A percentile compares a stretch with the other conserved stretches of the same genome.
Conservation (phyloP, 1,284 basidiomycete genomes). For the Tylopilus sp. region DNA sequence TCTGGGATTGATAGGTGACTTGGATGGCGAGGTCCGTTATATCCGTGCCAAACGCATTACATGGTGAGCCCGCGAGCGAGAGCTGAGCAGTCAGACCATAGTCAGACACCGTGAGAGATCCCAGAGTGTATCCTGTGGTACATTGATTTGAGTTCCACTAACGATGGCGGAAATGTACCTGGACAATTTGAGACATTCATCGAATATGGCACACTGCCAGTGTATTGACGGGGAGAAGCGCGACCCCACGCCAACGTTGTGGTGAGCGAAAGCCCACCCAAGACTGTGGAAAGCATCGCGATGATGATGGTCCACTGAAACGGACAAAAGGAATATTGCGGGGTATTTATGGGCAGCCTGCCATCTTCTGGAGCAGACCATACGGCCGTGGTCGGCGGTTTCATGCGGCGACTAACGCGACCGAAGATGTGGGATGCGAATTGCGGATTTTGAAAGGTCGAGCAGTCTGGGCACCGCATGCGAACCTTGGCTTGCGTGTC, state of each 20-base stretch:
- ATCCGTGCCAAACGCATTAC: slow-evolving; percentile 73
- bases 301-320: slow-evolving; percentile 1
- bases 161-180: slow-evolving; percentile 15
- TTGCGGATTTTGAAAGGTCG: not conserved
- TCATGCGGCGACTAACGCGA: not conserved
- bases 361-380: not conserved
- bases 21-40: slow-evolving; percentile 58
- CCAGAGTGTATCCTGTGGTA: slow-evolving; percentile 49
- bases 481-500: too few relatives aligned
- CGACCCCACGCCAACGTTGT: slow-evolving; percentile 10
- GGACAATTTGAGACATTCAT: slow-evolving; percentile 31
- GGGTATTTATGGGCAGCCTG: slow-evolving; percentile 13
- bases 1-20: slow-evolving; percentile 60
- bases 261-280: slow-evolving; percentile 22
- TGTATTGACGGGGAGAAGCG: slow-evolving; percentile 8
- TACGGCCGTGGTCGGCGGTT: not conserved
- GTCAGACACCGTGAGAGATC: slow-evolving; percentile 41
- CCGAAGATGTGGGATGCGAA: not conserved
- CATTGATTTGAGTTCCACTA: not conserved
- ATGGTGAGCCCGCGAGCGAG: slow-evolving; percentile 54
- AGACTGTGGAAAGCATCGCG: slow-evolving; percentile 19
- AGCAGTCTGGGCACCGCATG: not conserved
- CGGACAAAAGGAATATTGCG: not conserved
- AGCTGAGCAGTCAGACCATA: slow-evolving; percentile 57
- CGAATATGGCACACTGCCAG: slow-evolving; percentile 12